phyloP scores from a whole-genome alignment of 768 basidiomycete genomes.

The Mycena epipterygia region DNA sequence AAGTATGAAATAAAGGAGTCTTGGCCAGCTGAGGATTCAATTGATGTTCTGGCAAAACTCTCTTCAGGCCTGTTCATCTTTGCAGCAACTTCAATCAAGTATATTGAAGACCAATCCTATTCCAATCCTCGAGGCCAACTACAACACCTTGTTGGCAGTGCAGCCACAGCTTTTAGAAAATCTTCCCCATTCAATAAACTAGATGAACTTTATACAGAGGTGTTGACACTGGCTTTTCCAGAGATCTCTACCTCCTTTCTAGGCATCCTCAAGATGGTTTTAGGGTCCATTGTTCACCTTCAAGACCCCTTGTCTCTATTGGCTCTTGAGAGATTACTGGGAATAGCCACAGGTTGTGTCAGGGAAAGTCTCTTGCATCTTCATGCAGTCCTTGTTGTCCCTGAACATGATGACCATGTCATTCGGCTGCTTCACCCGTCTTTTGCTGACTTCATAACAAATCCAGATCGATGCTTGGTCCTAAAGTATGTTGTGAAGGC shows the following conservation, averaged over 20 bases:
- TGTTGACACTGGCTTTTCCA: constrained; percentile 26
- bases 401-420: neutral
- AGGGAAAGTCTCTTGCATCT: constrained; percentile 23
- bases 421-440: constrained; percentile 37
- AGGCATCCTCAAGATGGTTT: constrained; percentile 2
- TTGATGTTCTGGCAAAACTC: constrained; percentile 18
- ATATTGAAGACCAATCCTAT: constrained; percentile 26
- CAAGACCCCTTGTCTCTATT: constrained; percentile 18
- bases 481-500: constrained; percentile 18
- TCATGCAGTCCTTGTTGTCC: constrained; percentile 36
- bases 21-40: constrained; percentile 15
- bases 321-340: constrained; percentile 5
- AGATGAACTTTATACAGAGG: constrained; percentile 32
- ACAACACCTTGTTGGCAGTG: neutral
- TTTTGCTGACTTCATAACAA: constrained; percentile 38
- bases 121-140: constrained; percentile 17
- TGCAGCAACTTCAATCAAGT: constrained; percentile 38
- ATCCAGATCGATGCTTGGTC: constrained; percentile 26
- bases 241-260: neutral
- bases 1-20: neutral
- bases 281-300: constrained; percentile 21
- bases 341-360: neutral
- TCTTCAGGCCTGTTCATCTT: constrained; percentile 39
- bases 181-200: constrained; percentile 15
- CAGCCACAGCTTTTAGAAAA: neutral